phyloP scores from a whole-genome alignment of 306 rosid species.

The Cucurbita argyrosperma region DNA sequence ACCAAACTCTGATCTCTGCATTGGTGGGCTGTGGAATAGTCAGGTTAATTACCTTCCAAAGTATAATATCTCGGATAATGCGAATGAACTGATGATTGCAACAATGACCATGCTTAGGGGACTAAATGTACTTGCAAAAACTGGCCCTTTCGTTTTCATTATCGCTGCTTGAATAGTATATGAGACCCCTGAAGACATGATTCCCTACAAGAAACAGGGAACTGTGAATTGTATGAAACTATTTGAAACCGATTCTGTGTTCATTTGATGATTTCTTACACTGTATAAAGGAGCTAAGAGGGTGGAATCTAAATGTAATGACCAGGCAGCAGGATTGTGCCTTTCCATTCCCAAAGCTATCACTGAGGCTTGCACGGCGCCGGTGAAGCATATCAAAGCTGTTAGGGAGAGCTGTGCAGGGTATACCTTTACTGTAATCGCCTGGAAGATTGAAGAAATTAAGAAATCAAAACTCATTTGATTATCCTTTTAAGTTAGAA shows the following conservation, averaged over 20 bases:
- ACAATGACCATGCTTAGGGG: constrained; percentile 39
- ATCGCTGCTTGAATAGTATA: constrained; percentile 28
- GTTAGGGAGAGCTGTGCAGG: constrained; percentile 41
- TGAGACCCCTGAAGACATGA: constrained; percentile 24
- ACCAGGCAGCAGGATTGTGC: constrained; percentile 36
- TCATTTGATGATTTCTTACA: constrained; percentile 12
- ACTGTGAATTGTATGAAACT: neutral
- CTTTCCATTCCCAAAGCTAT: constrained; percentile 27
- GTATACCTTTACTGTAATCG: constrained; percentile 32
- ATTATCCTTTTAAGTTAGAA: neutral
- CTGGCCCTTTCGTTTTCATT: constrained; percentile 39
- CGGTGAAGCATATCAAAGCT: constrained; percentile 31
- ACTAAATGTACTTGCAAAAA: constrained; percentile 30
- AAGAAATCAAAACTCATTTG: neutral
- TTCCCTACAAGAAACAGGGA: constrained; percentile 22
- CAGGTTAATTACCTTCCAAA: constrained; percentile 27
- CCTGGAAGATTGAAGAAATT: constrained; percentile 13
- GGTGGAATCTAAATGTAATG: constrained; percentile 20
- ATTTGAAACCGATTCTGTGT: neutral
- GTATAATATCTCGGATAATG: constrained; percentile 23
- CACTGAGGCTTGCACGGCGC: constrained; percentile 16
- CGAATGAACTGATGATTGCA: constrained; percentile 25
- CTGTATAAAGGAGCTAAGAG: constrained; percentile 25
- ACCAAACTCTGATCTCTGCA: neutral
- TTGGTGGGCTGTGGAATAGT: neutral